phyloP scores from a whole-genome alignment of 768 basidiomycete species.

The Lactifluus volemus region DNA sequence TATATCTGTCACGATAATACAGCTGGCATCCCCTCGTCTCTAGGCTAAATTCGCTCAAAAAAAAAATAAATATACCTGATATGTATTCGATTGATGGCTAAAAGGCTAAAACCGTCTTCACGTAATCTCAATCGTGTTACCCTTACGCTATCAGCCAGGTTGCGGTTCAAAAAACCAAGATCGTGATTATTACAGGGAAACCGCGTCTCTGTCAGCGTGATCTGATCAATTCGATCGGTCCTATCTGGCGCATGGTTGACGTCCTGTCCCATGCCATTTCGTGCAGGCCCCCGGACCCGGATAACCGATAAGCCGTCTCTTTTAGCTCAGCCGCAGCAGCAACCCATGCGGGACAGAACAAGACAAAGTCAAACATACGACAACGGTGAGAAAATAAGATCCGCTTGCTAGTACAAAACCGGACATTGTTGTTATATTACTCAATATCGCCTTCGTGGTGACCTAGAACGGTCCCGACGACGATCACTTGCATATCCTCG shows the following conservation, averaged over 20 bases:
- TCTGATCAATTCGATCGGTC: slow-evolving; percentile 8
- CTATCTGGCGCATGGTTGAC: background rate
- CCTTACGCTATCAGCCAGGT: background rate
- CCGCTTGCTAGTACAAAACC: background rate
- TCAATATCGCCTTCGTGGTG: slow-evolving; percentile 19
- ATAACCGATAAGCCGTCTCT: background rate
- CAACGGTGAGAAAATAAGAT: background rate
- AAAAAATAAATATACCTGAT: background rate
- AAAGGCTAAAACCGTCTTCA: slow-evolving; percentile 12
- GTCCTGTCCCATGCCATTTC: background rate
- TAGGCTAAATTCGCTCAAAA: slow-evolving; percentile 3
- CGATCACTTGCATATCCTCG: slow-evolving; percentile 8
- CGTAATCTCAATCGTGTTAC: slow-evolving; percentile 2
- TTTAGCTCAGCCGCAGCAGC: background rate
- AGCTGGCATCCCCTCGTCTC: background rate
- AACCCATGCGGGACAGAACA: too few relatives aligned
- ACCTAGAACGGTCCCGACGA: slow-evolving; percentile 19
- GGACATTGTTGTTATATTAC: background rate
- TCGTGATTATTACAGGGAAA: slow-evolving; percentile 1
- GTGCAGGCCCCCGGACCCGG: background rate
- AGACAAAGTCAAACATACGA: background rate
- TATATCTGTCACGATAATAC: background rate
- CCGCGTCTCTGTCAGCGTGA: background rate
- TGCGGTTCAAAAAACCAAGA: background rate
- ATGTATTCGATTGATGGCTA: slow-evolving; percentile 4